Evolutionary conservation across 2,329 filamentous ascomycete species (phyloP), one percentile per base, ranked within the genome.

Genomic region (Herpotrichia juniperi): DNA sequence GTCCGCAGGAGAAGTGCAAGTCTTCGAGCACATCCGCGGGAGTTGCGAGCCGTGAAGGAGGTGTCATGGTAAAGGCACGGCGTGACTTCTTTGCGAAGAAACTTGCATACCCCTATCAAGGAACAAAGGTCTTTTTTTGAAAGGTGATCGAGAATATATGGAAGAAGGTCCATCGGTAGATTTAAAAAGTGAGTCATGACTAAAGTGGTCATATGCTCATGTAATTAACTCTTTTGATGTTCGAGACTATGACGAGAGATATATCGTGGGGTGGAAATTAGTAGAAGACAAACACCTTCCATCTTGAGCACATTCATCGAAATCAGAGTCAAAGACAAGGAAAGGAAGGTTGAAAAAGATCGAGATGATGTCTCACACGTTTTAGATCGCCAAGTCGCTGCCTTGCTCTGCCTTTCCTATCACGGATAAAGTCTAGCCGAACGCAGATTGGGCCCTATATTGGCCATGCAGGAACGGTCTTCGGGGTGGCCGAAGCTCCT

Each of bases 1-100:
- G 62, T 64, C 10, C 63, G 57, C 5, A 65, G 58, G 4, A 67
- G 44, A 17, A 59, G 43, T 16, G 59, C 57, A 11, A 67, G 53
- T 25, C 40, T 61, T 32, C 58, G 53, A 26, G 61, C 57, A 50
- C 59, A 64, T 28, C 50, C 46, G 42, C 55, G 53, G 28, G 60
- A 61, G 26, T 57, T 59, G 9, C 50, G 54, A 14, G 59, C 60
- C 24, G 46, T 44, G 42, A 66, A 58, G n/a, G 48, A 56, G 44
- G 64, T 57, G n/a, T 64, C 46, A 16, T 48, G 50, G 44, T 66
- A 63, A 11, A 64, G 51, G 21, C 50, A 56, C n/a, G 57, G 54
- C 4, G 54, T 47, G 0, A 51, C 43, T 52, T 59, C 53, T 46
- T 55, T 53, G 39, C 59, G 51, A 24, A 58, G 30, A 4, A 31